Conservation (phyloP, 768 basidiomycete genomes). For the Mycena belliarum region DNA sequence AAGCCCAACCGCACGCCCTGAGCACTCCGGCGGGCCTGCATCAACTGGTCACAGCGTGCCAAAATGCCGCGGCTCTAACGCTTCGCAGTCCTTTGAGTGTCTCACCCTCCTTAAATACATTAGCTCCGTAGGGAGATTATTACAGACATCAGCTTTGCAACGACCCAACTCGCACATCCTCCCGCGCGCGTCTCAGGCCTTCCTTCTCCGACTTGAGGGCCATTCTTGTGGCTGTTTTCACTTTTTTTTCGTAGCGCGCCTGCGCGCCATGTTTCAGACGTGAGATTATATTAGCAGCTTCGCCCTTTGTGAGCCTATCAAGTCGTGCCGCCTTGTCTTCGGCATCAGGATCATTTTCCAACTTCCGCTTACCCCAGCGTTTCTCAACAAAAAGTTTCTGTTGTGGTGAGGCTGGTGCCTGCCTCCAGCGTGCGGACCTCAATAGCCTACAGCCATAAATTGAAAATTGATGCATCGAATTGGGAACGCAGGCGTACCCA, state of each 20-base stretch:
- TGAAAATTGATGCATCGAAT: neutral
- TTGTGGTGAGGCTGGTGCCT: slow-evolving; percentile 54
- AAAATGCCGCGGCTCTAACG: slow-evolving; percentile 63
- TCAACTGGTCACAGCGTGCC: slow-evolving; percentile 52
- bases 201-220: slow-evolving; percentile 47
- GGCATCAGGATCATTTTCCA: slow-evolving; percentile 23
- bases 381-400: slow-evolving; percentile 62
- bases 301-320: slow-evolving; percentile 65
- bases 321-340: slow-evolving; percentile 33
- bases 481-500: slow-evolving; percentile 43
- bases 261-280: slow-evolving; percentile 76
- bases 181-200: slow-evolving; percentile 47
- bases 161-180: slow-evolving; percentile 65
- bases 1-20: slow-evolving; percentile 45
- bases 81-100: slow-evolving; percentile 61
- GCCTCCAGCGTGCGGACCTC: slow-evolving; percentile 69
- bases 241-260: slow-evolving; percentile 56
- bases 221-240: slow-evolving; percentile 40
- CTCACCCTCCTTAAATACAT: slow-evolving; percentile 53
- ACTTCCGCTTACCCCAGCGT: slow-evolving; percentile 41
- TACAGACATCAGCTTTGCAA: slow-evolving; percentile 21
- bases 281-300: slow-evolving; percentile 78
- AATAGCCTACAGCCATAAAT: slow-evolving; percentile 46
- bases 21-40: slow-evolving; percentile 46
- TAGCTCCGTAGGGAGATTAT: neutral